Percentiles rank a stretch among this genome's conserved stretches.
Conservation (phyloP, 2,329 filamentous ascomycete species). For the Penicillium olsonii region DNA sequence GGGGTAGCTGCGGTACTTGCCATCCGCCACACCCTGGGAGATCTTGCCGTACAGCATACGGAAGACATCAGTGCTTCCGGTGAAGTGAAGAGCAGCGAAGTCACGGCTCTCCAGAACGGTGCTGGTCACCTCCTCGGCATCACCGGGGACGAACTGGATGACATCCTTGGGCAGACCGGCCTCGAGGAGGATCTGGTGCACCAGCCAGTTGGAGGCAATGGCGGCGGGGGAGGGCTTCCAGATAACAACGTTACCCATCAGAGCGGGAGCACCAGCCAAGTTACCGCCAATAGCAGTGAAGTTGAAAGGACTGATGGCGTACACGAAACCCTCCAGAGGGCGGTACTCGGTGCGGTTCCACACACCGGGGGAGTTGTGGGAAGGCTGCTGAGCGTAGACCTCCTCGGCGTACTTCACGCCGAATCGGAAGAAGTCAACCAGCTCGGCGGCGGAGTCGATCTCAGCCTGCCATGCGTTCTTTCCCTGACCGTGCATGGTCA, state of each 20-base stretch:
- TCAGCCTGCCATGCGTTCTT: constrained; percentile 99
- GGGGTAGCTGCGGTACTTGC: constrained; percentile 81
- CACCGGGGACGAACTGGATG: constrained; percentile 89
- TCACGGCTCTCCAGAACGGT: constrained; percentile 73
- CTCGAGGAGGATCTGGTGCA: constrained; percentile 88
- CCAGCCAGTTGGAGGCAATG: constrained; percentile 85
- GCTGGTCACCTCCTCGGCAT: constrained; percentile 80
- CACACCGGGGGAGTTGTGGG: constrained; percentile 76
- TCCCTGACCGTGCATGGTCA: constrained; percentile 93
- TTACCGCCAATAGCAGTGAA: constrained; percentile 95
- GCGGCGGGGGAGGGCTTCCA: constrained; percentile 96
- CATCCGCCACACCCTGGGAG: constrained; percentile 75
- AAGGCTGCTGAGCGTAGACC: constrained; percentile 82
- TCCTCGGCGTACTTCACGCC: constrained; percentile 93
- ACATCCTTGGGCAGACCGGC: constrained; percentile 86
- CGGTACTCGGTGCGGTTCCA: constrained; percentile 93
- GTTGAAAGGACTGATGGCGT: constrained; percentile 93
- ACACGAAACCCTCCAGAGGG: constrained; percentile 91
- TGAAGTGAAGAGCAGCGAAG: constrained; percentile 93
- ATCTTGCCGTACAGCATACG: constrained; percentile 85
- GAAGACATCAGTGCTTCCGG: constrained; percentile 90
- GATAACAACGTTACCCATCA: constrained; percentile 91
- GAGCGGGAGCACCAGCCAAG: constrained; percentile 75
- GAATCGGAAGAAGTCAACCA: constrained; percentile 87
- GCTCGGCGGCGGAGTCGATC: constrained; percentile 91